Evolutionary conservation across 2,329 filamentous ascomycete species (phyloP).

Genomic region (Corinectria fuckeliana): DNA sequence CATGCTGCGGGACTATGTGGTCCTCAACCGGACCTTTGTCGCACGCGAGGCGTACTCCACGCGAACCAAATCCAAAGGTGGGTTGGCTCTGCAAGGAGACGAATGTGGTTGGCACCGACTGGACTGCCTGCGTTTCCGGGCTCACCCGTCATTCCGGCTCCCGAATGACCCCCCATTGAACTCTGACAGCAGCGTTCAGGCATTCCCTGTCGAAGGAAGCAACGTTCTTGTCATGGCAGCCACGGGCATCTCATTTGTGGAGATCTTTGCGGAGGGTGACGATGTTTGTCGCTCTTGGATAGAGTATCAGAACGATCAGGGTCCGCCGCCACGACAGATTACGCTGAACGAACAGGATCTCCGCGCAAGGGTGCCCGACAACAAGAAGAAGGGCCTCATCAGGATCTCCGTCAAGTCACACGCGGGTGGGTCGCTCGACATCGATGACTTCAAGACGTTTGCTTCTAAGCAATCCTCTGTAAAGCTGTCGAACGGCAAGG

Average conservation of each 20-base stretch:
- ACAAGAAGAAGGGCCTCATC: slow-evolving; percentile 74
- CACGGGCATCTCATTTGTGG: slow-evolving; percentile 84
- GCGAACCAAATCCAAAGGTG: slow-evolving; percentile 82
- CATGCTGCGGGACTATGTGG: slow-evolving; percentile 89
- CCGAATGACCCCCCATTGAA: slow-evolving; percentile 73
- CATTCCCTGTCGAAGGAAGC: slow-evolving; percentile 82
- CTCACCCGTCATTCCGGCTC: slow-evolving; percentile 87
- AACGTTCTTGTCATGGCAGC: slow-evolving; percentile 78
- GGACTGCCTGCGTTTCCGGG: slow-evolving; percentile 86
- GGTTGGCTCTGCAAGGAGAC: slow-evolving; percentile 74
- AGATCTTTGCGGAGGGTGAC: slow-evolving; percentile 82
- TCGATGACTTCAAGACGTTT: slow-evolving; percentile 78
- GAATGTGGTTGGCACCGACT: slow-evolving; percentile 93
- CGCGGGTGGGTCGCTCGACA: slow-evolving; percentile 73
- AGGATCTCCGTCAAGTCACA: slow-evolving; percentile 78
- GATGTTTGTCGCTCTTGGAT: slow-evolving; percentile 81
- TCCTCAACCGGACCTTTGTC: slow-evolving; percentile 82
- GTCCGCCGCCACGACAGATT: slow-evolving; percentile 72
- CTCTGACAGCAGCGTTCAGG: slow-evolving; percentile 79
- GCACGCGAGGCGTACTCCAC: slow-evolving; percentile 85
- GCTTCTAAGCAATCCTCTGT: slow-evolving; percentile 74
- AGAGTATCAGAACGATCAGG: slow-evolving; percentile 73
- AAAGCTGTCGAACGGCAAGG: slow-evolving; percentile 73
- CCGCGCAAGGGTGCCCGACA: slow-evolving; percentile 72
- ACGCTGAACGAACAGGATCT: slow-evolving; percentile 77